Evolutionary conservation across 441 rosid genomes (phyloP), one percentile per base, ranked within the genome.

Genomic region (Codiaeum variegatum): DNA sequence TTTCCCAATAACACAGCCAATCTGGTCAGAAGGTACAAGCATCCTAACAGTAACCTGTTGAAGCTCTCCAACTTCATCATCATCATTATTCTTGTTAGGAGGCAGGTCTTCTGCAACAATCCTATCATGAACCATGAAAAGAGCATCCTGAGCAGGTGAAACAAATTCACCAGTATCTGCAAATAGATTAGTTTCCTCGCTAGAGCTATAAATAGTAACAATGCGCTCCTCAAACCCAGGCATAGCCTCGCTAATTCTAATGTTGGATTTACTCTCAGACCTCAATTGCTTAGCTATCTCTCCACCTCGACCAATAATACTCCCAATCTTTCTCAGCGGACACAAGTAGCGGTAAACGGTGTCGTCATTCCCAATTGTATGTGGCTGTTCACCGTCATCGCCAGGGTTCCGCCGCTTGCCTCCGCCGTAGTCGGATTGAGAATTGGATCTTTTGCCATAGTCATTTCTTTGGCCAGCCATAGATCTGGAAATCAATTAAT

Each of bases 1-100:
- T 86, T 90, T 93, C 70, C 99, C 98, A 72, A 96, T 91, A 71
- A 96, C 79, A 80, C 97, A 96, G 21, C 99, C 99, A 82, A 96
- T 93, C 91, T 96, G 99, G 85, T 93, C 98, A 1, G 99, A 87
- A 8, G 98, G 95, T 65, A 95, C 99, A 60, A 95, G 93, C 79
- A 95, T 85, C 76, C 88, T 83, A 6, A 91, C 95, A 67, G 85
- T 88, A 73, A 89, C 85, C 71, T 86, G 91, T 16, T 74, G 90
- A 68, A 72, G 73, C 82, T 89, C 92, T 18, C 80, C 85, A 31
- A 79, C 80, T 18, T 81, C 91, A 65, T 81, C 65, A 63, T 54
- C 71, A 59, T 62, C 60, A 4, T 18, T 29, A 67, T 10, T 19
- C 13, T 26, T 42, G 73, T 82, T 88, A 19, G 83, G 75, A 19